Evolutionary conservation across 768 basidiomycete species (phyloP), one percentile per base, ranked within the genome.

Genomic region (Sarcodon sp.): DNA sequence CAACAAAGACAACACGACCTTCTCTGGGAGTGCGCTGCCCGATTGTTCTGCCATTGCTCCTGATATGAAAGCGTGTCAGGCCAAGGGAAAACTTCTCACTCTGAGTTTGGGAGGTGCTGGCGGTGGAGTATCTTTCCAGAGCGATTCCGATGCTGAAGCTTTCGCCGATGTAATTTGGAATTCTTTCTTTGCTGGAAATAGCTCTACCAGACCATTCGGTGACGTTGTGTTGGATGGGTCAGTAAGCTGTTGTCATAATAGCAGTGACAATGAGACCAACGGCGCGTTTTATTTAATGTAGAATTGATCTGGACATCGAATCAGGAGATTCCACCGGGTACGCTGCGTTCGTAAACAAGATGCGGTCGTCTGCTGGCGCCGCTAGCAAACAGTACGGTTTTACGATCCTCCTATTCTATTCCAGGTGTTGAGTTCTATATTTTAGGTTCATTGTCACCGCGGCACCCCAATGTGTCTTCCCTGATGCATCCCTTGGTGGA

Each of bases 31-130:
- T 5, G 50, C 55, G 12, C 64, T 73, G 47, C 61, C 63, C 9
- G 52, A 69, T 45, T 72, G 71, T 55, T 50, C 62, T 13, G 53
- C 60, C 47, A 55, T 69, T 44, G 71, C 71, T 13, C 51, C 65
- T 6, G 67, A 69, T 50, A 71, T 75, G 45, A 53, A 66, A 55
- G 59, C 65, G 21, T 73, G 70, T 53, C 71, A 73, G 54, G 60
- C 66, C 33, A 61, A 62, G 51, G 70, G 71, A 50, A 75, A 75
- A 61, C 60, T 68, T 38, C 60, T 73, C n/a, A 72, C 71, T n/a
- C 56, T 75, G 43, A 66, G 66, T 46, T 53, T 75, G 10, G 74
- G 72, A 18, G 70, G 72, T 12, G 69, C 66, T 1, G 60, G 63
- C 13, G 71, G 69, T 31, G 54, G 63, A 31, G 66, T 67, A 39